phyloP scores from a whole-genome alignment of 176 grass and related monocot genomes.

The barley (Hordeum vulgare) region MorexV3_pseudomolecules_assembly NC_058522.1:30476389-30476888 shows the following conservation, averaged over 20 bases:
- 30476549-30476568: no score
- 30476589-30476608: constrained; percentile 48
- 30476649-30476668: constrained; percentile 43
- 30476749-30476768: neutral
- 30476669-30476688: constrained; percentile 67
- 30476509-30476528: constrained; percentile 2
- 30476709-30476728: constrained; percentile 27
- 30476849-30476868: constrained; percentile 23
- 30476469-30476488: constrained; percentile 6
- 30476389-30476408: constrained; percentile 16
- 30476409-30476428: constrained; percentile 9
- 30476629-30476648: constrained; percentile 45
- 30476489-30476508: neutral
- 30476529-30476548: constrained; percentile 1
- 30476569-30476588: constrained; percentile 57
- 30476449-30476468: constrained; percentile 22
- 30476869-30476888: neutral
- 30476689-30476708: neutral
- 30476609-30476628: constrained; percentile 63
- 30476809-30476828: constrained; percentile 31
- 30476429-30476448: constrained; percentile 15
- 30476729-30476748: neutral
- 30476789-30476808: constrained; percentile 2
- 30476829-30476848: constrained; percentile 1
- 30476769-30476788: constrained; percentile 11